Conservation (phyloP, 805 yeast genomes). For the Barnettozyma sp. region DNA sequence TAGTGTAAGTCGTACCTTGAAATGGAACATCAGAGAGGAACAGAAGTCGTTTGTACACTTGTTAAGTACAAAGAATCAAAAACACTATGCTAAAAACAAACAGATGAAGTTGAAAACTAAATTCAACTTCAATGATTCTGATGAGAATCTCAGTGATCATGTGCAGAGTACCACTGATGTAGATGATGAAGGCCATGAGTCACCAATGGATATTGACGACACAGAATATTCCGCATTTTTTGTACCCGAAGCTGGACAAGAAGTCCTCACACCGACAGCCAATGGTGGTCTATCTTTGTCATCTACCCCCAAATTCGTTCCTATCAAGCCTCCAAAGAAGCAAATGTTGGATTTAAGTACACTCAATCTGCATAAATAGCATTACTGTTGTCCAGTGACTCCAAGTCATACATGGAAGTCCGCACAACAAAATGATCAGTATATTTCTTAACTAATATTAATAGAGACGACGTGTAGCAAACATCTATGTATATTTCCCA, state of each 20-base stretch:
- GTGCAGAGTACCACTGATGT: conserved; percentile 9
- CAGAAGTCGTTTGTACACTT: conserved; percentile 74
- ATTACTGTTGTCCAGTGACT: too few relatives aligned
- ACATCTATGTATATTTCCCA: not conserved
- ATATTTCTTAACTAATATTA: too few relatives aligned
- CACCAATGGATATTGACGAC: conserved; percentile 26
- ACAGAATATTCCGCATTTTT: conserved; percentile 20
- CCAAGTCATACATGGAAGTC: too few relatives aligned
- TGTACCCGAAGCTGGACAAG: conserved; percentile 24
- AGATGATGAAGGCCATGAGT: conserved; percentile 20
- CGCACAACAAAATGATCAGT: too few relatives aligned
- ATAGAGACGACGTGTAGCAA: not conserved
- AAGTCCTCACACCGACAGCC: conserved; percentile 21
- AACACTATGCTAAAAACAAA: conserved; percentile 31
- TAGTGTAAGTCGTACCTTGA: conserved; percentile 74
- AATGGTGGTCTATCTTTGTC: conserved; percentile 5
- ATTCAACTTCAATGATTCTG: conserved; percentile 21
- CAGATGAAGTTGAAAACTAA: conserved; percentile 21
- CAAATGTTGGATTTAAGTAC: conserved; percentile 2
- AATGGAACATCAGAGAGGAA: conserved; percentile 89
- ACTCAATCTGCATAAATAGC: conserved; percentile 4
- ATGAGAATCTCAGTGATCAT: conserved; percentile 18
- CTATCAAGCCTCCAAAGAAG: conserved; percentile 5
- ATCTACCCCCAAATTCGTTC: conserved; percentile 18
- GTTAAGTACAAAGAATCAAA: conserved; percentile 49